phyloP scores from a whole-genome alignment of 805 yeast genomes.

The Candida mattraensis region DNA sequence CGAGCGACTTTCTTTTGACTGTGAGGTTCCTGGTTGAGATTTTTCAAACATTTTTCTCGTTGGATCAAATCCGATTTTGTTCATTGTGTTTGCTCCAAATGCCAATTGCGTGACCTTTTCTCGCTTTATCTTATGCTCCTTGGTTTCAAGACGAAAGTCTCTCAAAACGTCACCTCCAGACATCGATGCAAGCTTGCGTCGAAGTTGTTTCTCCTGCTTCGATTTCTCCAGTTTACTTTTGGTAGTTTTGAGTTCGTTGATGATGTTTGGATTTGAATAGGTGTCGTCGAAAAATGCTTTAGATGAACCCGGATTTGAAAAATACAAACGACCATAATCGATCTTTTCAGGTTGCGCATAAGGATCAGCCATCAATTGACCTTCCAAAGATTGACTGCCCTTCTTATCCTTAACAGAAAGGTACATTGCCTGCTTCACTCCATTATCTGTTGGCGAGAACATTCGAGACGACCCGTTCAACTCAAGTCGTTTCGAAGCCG shows the following conservation, averaged over 20 bases:
- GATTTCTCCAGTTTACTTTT: slow-evolving; percentile 38
- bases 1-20: slow-evolving; percentile 3
- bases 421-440: slow-evolving; percentile 42
- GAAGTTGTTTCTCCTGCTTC: slow-evolving; percentile 34
- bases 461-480: slow-evolving; percentile 59
- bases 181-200: slow-evolving; percentile 32
- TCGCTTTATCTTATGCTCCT: slow-evolving; percentile 18
- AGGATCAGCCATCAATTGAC: slow-evolving; percentile 27
- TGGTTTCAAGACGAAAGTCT: slow-evolving; percentile 18
- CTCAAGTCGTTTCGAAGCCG: slow-evolving; percentile 71
- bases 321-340: slow-evolving; percentile 31
- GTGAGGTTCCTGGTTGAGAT: background rate
- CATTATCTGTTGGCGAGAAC: slow-evolving; percentile 54
- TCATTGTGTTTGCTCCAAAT: slow-evolving; percentile 22
- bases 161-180: slow-evolving; percentile 25
- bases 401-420: slow-evolving; percentile 26
- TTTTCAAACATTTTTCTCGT: slow-evolving; percentile 25
- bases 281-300: slow-evolving; percentile 52
- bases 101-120: slow-evolving; percentile 30
- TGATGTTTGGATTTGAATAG: slow-evolving; percentile 47
- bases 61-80: slow-evolving; percentile 33
- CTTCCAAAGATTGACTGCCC: slow-evolving; percentile 28
- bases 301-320: slow-evolving; percentile 43
- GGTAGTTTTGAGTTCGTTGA: slow-evolving; percentile 40
- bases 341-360: slow-evolving; percentile 23